A percentile compares a stretch with the other conserved stretches of the same genome.
phyloP scores from a whole-genome alignment of 192 early-diverging fungal species.

The Martensiomyces pterosporus region DNA sequence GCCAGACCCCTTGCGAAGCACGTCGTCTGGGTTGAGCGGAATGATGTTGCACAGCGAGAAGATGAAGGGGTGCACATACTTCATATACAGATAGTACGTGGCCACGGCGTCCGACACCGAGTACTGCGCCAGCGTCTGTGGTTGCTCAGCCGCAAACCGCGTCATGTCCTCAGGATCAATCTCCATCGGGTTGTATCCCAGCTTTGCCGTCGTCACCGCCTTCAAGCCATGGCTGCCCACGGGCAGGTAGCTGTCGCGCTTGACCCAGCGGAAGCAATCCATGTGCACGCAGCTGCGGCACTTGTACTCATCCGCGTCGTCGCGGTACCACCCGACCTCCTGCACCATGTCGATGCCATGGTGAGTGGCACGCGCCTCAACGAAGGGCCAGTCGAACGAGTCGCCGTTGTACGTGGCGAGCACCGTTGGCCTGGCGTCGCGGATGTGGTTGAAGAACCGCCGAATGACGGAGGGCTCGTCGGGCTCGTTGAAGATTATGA shows the following conservation, averaged over 20 bases:
- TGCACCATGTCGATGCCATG: constrained; percentile 84
- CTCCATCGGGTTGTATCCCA: constrained; percentile 97
- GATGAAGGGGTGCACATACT: constrained; percentile 98
- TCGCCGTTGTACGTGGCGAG: constrained; percentile 99
- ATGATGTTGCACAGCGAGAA: constrained; percentile 99
- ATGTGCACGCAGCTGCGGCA: constrained; percentile 84
- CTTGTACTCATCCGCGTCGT: constrained; percentile 82
- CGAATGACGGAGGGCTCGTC: constrained; percentile 75
- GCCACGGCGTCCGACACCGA: constrained; percentile 99
- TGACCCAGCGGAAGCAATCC: constrained; percentile 98
- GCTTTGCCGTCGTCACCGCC: constrained; percentile 91
- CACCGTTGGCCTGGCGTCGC: constrained; percentile 75
- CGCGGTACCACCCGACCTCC: constrained; percentile 85
- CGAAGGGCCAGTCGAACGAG: constrained; percentile 98
- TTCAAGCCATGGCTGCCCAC: constrained; percentile 96
- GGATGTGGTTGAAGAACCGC: constrained; percentile 92
- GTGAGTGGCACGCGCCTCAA: constrained; percentile 75
- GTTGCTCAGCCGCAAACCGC: constrained; percentile 82
- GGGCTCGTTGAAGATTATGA: constrained; percentile 92
- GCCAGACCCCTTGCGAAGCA: constrained; percentile 91
- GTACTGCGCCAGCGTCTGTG: constrained; percentile 93
- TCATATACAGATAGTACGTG: constrained; percentile 99
- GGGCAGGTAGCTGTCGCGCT: constrained; percentile 95
- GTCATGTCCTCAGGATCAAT: constrained; percentile 99
- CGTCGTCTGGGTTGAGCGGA: constrained; percentile 95